phyloP scores from a whole-genome alignment of 2,329 filamentous ascomycete genomes.

The Talaromyces sp. region DNA sequence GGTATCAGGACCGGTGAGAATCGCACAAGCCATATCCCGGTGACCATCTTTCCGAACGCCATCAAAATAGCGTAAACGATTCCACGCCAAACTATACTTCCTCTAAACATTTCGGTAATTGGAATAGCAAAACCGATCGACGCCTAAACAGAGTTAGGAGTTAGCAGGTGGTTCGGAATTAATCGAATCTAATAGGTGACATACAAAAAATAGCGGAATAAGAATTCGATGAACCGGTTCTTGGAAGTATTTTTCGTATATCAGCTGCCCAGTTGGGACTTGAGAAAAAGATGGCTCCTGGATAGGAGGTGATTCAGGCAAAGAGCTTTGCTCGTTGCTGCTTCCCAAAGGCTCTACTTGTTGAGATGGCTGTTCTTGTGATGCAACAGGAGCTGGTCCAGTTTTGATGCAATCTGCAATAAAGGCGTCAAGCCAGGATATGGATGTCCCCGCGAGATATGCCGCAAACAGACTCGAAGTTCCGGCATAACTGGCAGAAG shows the following conservation, averaged over 20 bases:
- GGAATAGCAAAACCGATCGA: slow-evolving; percentile 74
- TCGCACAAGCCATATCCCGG: slow-evolving; percentile 54
- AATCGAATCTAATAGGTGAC: slow-evolving; percentile 16
- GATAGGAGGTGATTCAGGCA: not conserved
- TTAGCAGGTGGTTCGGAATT: not conserved
- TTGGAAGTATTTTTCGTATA: slow-evolving; percentile 45
- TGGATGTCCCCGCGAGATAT: slow-evolving; percentile 49
- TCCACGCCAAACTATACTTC: slow-evolving; percentile 63
- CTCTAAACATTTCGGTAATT: slow-evolving; percentile 62
- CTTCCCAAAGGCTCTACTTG: not conserved
- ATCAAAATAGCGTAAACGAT: slow-evolving; percentile 68
- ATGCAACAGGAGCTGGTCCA: not conserved
- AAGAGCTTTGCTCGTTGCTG: not conserved
- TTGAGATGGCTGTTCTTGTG: not conserved
- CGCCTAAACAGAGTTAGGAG: slow-evolving; percentile 25
- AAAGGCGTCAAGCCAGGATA: slow-evolving; percentile 45
- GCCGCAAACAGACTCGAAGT: slow-evolving; percentile 53
- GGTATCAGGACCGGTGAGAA: slow-evolving; percentile 17
- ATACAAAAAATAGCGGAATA: slow-evolving; percentile 67
- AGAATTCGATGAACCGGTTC: slow-evolving; percentile 48
- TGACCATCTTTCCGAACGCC: slow-evolving; percentile 55
- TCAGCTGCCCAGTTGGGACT: slow-evolving; percentile 16
- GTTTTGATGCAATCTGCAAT: not conserved
- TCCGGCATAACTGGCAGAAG: slow-evolving; percentile 48
- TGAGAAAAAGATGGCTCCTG: not conserved